A percentile compares a stretch with the other conserved stretches of the same genome.
These are phyloP conservation scores for Kodamaea kaohsiungensis DNA, from an alignment of 805 yeast genomes.

Conservation along the genomic window DNA sequence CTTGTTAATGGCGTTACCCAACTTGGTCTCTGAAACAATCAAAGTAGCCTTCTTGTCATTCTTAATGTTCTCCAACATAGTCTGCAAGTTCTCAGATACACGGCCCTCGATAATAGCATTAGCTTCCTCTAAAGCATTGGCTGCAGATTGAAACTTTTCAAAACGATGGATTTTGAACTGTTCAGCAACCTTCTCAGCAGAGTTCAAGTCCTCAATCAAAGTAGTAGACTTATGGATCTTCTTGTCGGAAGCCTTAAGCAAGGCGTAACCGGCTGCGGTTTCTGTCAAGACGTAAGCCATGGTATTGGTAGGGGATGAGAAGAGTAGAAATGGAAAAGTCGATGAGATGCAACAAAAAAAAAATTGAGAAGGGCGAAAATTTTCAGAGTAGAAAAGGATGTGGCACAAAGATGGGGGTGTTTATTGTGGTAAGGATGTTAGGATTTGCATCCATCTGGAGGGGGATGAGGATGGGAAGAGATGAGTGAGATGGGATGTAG, in stretches of 20 bases:
- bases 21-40: constrained; percentile 91
- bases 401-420: background rate
- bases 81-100: constrained; percentile 81
- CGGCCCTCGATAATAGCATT: constrained; percentile 90
- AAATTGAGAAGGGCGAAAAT: constrained; percentile 3
- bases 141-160: constrained; percentile 92
- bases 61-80: constrained; percentile 72
- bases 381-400: background rate
- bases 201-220: constrained; percentile 72
- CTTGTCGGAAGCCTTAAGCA: constrained; percentile 96
- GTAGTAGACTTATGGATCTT: constrained; percentile 85
- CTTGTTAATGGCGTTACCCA: constrained; percentile 95
- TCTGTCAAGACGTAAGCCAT: constrained; percentile 94
- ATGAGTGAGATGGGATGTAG: background rate
- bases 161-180: constrained; percentile 95
- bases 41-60: constrained; percentile 82
- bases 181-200: constrained; percentile 81
- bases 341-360: constrained; percentile 13
- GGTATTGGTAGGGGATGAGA: constrained; percentile 6
- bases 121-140: constrained; percentile 94
- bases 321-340: constrained; percentile 4
- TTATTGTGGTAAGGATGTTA: background rate
- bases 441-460: background rate
- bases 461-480: background rate
- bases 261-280: constrained; percentile 98